Percentiles rank a stretch among this genome's conserved stretches.
Evolutionary conservation across 2,329 filamentous ascomycete genomes (phyloP).

Genomic region (Sodiomyces alkalinus): DNA sequence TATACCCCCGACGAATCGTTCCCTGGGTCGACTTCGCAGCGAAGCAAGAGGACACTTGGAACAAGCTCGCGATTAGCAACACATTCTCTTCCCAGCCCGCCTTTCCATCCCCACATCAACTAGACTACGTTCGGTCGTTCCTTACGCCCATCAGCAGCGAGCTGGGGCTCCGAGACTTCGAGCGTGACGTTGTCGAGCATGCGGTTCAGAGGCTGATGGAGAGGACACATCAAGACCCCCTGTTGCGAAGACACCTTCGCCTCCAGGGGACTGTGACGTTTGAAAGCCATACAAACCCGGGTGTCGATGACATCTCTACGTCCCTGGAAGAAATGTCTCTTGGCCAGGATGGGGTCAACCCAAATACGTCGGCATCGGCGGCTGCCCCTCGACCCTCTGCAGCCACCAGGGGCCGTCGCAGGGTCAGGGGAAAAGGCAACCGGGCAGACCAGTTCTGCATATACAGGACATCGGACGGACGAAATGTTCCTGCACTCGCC

Average conservation of each 20-base stretch:
- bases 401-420: constrained; percentile 6
- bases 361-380: constrained; percentile 4
- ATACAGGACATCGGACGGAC: constrained; percentile 1
- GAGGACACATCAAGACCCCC: constrained; percentile 11
- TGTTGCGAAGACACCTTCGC: constrained; percentile 14
- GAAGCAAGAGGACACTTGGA: constrained; percentile 16
- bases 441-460: constrained; percentile 16
- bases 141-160: constrained; percentile 19
- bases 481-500: constrained; percentile 12
- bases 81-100: constrained; percentile 12
- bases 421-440: constrained; percentile 13
- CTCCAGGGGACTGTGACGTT: constrained; percentile 19
- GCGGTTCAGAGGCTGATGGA: constrained; percentile 18
- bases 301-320: constrained; percentile 10
- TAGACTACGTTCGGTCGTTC: constrained; percentile 17
- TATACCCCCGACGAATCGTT: constrained; percentile 19
- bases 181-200: constrained; percentile 19
- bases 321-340: constrained; percentile 12
- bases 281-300: constrained; percentile 18
- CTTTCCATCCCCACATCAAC: constrained; percentile 17
- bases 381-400: constrained; percentile 1
- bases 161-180: constrained; percentile 16
- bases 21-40: constrained; percentile 18
- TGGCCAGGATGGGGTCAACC: constrained; percentile 2
- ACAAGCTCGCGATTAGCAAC: constrained; percentile 9